Conservation (phyloP, 1,139 yeast species). For the Candida albicans region DNA sequence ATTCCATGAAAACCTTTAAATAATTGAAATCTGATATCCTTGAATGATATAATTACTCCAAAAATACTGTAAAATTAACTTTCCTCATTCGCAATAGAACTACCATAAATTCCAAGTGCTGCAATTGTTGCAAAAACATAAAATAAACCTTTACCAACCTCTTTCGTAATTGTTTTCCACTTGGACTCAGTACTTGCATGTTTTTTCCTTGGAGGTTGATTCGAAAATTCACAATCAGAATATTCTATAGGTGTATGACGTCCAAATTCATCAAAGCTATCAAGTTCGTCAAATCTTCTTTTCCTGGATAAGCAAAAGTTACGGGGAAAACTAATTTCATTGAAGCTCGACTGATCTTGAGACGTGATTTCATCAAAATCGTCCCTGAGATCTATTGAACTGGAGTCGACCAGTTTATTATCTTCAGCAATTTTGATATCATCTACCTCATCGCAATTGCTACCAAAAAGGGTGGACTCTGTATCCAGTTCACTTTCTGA, state of each 20-base stretch:
- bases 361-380: too few relatives aligned
- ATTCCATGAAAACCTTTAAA: too few relatives aligned
- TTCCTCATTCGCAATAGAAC: conserved; percentile 13
- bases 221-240: background rate
- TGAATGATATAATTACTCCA: background rate
- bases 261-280: conserved; percentile 7
- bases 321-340: too few relatives aligned
- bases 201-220: conserved; percentile 15
- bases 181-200: conserved; percentile 7
- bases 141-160: conserved; percentile 34
- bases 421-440: too few relatives aligned
- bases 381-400: too few relatives aligned
- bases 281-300: conserved; percentile 10
- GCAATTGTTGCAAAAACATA: conserved; percentile 37
- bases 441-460: conserved; percentile 1
- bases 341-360: background rate
- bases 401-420: too few relatives aligned
- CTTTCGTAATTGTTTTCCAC: conserved; percentile 29
- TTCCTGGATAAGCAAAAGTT: conserved; percentile 2
- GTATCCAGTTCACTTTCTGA: background rate
- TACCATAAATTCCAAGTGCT: conserved; percentile 43
- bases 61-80: background rate
- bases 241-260: background rate
- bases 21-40: too few relatives aligned
- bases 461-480: too few relatives aligned